Conservation (phyloP, 306 rosid genomes). For the Quercus glauca region DNA sequence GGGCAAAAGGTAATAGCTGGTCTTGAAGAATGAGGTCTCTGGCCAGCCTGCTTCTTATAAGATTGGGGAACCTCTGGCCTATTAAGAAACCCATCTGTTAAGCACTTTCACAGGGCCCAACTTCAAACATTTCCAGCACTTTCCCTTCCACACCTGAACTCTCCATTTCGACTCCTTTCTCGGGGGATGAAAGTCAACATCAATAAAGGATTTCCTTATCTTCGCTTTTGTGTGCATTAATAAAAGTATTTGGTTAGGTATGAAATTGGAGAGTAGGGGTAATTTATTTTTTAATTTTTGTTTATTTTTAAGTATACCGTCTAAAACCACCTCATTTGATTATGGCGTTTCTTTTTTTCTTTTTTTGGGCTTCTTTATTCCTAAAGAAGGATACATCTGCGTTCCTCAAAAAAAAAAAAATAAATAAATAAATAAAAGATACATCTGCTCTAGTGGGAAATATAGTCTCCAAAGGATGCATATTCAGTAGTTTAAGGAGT, state of each 20-base stretch:
- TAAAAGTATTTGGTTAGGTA: not conserved
- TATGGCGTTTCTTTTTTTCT: too few species aligned
- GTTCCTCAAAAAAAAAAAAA: too few species aligned
- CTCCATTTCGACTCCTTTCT: not conserved
- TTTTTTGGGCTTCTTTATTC: too few species aligned
- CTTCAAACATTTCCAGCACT: conserved; percentile 42
- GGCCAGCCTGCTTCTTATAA: conserved; percentile 45
- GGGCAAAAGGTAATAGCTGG: conserved; percentile 66
- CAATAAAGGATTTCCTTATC: conserved; percentile 1
- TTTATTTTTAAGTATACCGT: too few species aligned
- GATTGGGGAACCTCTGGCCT: conserved; percentile 56
- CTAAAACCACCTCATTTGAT: too few species aligned
- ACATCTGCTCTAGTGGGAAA: too few species aligned
- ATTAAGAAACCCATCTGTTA: conserved; percentile 56
- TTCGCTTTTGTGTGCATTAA: not conserved
- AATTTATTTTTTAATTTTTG: too few species aligned
- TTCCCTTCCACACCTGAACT: conserved; percentile 16
- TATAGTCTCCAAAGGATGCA: not conserved
- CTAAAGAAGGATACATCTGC: too few species aligned
- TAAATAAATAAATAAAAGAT: too few species aligned
- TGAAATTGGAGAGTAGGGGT: too few species aligned
- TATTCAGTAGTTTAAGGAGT: too few species aligned
- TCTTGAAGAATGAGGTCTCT: conserved; percentile 58
- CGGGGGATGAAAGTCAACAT: not conserved
- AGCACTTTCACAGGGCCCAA: conserved; percentile 44